A percentile compares a stretch with the other conserved stretches of the same genome.
These are phyloP conservation scores for Spirogloea muscicola DNA, from an alignment of 139 green algal species.

Conservation along the genomic window DNA sequence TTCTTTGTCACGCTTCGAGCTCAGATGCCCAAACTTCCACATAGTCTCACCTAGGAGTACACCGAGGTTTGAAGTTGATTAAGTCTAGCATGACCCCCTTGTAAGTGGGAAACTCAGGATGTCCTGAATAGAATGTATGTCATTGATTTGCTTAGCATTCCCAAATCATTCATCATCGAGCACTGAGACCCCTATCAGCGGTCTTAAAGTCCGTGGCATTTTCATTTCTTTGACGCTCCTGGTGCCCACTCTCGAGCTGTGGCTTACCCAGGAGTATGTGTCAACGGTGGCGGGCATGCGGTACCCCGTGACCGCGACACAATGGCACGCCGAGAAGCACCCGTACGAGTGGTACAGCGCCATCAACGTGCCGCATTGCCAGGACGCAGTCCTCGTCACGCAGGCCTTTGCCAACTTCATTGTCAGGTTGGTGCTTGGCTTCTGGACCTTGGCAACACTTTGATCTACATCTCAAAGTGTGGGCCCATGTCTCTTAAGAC, in stretches of 20 bases:
- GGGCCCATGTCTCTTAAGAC: too few relatives aligned
- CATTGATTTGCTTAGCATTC: not conserved
- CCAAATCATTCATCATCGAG: too few relatives aligned
- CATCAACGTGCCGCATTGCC: constrained; percentile 18
- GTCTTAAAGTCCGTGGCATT: too few relatives aligned
- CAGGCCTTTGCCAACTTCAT: constrained; percentile 43
- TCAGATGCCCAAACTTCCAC: too few relatives aligned
- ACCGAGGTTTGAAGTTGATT: too few relatives aligned
- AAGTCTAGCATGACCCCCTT: not conserved
- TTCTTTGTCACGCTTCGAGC: not conserved
- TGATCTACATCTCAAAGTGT: too few relatives aligned
- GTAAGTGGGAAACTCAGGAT: not conserved
- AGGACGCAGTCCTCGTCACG: constrained; percentile 17
- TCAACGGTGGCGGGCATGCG: constrained; percentile 21
- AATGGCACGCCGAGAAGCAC: constrained; percentile 49
- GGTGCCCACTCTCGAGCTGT: too few relatives aligned
- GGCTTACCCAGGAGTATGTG: constrained; percentile 32
- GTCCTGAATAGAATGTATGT: not conserved
- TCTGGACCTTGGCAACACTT: too few relatives aligned
- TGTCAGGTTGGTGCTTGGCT: too few relatives aligned
- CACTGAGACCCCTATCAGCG: too few relatives aligned
- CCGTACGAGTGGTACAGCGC: constrained; percentile 23
- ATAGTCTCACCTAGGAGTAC: too few relatives aligned
- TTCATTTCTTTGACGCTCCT: too few relatives aligned
- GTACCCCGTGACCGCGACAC: constrained; percentile 34